phyloP scores from a whole-genome alignment of 2,329 filamentous ascomycete species.

The Arthrinium puccinioides region DNA sequence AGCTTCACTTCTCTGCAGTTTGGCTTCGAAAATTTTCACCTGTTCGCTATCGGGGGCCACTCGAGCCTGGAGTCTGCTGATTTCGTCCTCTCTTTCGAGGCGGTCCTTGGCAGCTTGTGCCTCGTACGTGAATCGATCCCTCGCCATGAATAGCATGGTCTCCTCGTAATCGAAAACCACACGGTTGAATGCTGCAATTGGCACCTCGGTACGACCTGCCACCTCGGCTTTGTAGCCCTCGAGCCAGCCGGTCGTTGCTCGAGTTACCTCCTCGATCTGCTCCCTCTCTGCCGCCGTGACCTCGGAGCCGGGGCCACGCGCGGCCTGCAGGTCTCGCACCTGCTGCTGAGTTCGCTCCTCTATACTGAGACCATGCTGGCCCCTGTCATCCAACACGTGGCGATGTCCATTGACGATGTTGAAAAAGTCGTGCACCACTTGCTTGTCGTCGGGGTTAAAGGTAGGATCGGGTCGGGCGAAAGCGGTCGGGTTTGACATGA shows the following conservation, averaged over 20 bases:
- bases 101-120: not conserved
- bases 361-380: not conserved
- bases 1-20: no score
- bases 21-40: not conserved
- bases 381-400: not conserved
- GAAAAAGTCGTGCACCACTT: not conserved
- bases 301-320: not conserved
- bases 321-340: not conserved
- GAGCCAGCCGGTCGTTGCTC: conserved; percentile 1
- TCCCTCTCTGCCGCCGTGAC: not conserved
- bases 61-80: not conserved
- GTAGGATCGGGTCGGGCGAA: not conserved
- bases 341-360: conserved; percentile 1
- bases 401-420: not conserved
- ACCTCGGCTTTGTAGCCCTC: conserved; percentile 3
- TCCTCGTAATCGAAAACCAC: conserved; percentile 1
- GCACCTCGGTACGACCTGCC: not conserved
- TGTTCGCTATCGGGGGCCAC: not conserved
- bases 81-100: not conserved
- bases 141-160: not conserved
- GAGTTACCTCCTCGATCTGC: not conserved
- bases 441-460: conserved; percentile 1
- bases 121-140: not conserved
- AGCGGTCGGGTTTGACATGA: no score
- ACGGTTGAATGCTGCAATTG: conserved; percentile 2